Conservation (phyloP, 305 asterid genomes). For the Fraxinus nigra region DNA sequence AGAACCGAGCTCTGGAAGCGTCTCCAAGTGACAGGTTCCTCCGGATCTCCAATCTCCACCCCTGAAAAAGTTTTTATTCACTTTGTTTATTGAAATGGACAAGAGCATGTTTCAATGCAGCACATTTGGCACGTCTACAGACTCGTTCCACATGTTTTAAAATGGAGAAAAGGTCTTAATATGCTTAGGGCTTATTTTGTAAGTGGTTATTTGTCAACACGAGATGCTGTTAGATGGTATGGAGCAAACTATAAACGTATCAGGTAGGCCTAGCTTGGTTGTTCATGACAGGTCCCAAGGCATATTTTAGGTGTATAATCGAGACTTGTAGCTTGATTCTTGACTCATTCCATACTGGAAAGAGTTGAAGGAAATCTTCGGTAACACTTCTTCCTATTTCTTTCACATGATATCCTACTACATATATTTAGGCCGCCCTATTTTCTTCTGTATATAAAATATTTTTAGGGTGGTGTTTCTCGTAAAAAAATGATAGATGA, state of each 20-base stretch:
- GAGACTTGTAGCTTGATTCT: too few species aligned
- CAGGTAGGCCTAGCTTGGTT: neutral
- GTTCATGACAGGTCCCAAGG: neutral
- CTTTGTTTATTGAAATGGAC: neutral
- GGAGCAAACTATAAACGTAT: neutral
- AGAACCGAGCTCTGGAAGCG: constrained; percentile 74
- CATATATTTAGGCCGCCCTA: neutral
- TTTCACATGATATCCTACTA: neutral
- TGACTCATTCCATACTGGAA: too few species aligned
- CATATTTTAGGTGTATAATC: neutral
- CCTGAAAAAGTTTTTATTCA: constrained; percentile 34
- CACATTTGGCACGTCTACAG: neutral
- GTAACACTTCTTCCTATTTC: neutral
- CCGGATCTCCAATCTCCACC: constrained; percentile 93
- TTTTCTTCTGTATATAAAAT: neutral
- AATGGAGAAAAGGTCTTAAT: neutral
- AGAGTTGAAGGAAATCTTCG: too few species aligned
- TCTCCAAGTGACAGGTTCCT: constrained; percentile 75
- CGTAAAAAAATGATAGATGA: neutral
- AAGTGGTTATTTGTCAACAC: too few species aligned
- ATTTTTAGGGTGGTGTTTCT: neutral
- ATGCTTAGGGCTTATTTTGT: neutral
- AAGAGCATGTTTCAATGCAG: neutral
- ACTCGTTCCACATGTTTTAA: neutral
- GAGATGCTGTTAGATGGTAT: neutral